phyloP scores from a whole-genome alignment of 139 green algal species.

The Eudorina sp. region DNA sequence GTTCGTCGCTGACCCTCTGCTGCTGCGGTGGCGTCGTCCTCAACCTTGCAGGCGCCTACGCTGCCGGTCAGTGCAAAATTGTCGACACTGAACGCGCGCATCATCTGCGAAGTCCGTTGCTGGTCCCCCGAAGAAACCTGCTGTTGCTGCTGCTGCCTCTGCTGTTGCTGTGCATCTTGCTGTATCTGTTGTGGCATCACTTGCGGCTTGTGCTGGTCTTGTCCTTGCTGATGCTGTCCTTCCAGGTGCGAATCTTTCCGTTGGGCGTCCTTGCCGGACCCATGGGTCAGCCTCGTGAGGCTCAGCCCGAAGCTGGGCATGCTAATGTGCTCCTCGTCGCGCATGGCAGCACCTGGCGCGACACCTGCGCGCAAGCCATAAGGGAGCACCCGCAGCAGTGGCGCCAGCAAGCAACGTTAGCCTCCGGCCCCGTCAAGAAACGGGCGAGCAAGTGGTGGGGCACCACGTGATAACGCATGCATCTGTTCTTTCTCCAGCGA shows the following conservation, averaged over 20 bases:
- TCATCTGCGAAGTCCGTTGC: not conserved
- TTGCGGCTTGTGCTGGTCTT: no score
- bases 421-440: no score
- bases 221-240: no score
- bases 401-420: no score
- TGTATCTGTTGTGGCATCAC: not conserved
- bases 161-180: not conserved
- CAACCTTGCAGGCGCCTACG: no score
- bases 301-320: slow-evolving; percentile 28
- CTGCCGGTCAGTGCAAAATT: not conserved
- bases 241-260: no score
- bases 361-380: not conserved
- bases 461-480: no score
- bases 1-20: not conserved
- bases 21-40: not conserved
- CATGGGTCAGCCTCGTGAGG: not conserved
- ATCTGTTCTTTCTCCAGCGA: no score
- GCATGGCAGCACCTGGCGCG: not conserved
- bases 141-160: not conserved
- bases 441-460: no score
- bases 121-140: not conserved
- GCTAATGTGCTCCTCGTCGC: slow-evolving; percentile 26
- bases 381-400: no score
- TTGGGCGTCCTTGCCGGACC: no score
- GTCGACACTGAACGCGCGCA: slow-evolving; percentile 27